Evolutionary conservation across 495 filamentous ascomycete species (phyloP).

Genomic region (Neurospora sublineolata): DNA sequence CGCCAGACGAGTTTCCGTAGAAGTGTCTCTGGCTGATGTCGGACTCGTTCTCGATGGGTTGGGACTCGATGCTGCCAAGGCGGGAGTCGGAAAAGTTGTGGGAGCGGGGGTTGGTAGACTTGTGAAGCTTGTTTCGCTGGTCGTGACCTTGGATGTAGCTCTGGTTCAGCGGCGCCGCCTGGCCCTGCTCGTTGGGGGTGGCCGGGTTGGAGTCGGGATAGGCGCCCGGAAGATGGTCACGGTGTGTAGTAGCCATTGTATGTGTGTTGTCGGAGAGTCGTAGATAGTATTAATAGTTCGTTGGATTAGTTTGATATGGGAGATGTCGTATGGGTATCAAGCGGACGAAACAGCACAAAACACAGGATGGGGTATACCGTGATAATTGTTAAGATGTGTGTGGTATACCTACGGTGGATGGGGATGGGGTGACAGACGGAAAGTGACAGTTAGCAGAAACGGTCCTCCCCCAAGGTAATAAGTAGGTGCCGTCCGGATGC

Average conservation of each 20-base stretch:
- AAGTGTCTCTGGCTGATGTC: neutral
- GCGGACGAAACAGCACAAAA: neutral
- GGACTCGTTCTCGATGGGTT: neutral
- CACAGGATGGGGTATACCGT: no score
- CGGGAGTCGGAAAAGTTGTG: constrained; percentile 25
- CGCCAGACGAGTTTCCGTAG: neutral
- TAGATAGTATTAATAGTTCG: neutral
- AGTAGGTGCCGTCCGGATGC: neutral
- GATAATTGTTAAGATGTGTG: neutral
- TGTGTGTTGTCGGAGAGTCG: neutral
- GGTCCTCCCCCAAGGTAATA: neutral
- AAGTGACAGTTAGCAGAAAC: neutral
- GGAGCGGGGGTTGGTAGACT: constrained; percentile 17
- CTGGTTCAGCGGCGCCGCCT: neutral
- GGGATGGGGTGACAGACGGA: neutral
- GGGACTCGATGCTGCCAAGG: constrained; percentile 12
- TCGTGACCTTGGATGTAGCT: neutral
- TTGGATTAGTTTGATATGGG: neutral
- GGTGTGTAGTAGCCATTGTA: neutral
- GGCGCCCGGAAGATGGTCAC: neutral
- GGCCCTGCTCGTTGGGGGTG: neutral
- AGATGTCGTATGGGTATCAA: neutral
- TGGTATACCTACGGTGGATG: neutral
- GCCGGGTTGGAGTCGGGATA: neutral
- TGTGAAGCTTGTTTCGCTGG: constrained; percentile 24